Evolutionary conservation across 1,139 yeast species (phyloP), one percentile per base, ranked within the genome.

Genomic region (Pichia sp.): DNA sequence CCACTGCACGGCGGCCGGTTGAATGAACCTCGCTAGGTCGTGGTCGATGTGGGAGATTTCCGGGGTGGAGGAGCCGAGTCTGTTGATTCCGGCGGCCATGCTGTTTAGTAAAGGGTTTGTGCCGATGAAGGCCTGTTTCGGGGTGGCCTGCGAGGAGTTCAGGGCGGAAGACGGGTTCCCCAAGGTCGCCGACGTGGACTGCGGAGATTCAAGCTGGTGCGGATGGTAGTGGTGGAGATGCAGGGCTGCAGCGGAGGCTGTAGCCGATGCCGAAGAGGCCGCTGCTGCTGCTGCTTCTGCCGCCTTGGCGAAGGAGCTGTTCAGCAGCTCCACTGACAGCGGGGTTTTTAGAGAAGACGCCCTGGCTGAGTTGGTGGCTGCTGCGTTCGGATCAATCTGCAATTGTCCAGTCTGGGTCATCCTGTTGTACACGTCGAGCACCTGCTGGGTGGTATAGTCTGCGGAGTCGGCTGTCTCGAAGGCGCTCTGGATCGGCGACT

Each of bases 1-100:
- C 96, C 96, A 89, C 6, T 16, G 41, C 5, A 41, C 31, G 1
- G 31, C 7, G 10, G 42, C 29, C 11, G 55, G 48, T 11, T 38
- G 26, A 38, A 16, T 2, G 10, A 11, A 5, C n/a, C 16, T 40
- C 15, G 47, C 6, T 5, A 16, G 8, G 43, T 40, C 23, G n/a
- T 40, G 8, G 34, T 31, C 34, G 11, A 31, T 31, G 34, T 31
- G 34, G 4, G 34, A 31, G 34, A 40, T 40, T 4, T 40, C 44
- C 44, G 44, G 26, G 26, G 44, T 40, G 44, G 26, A 15, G 26
- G 23, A 43, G 16, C 23, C 45, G 7, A 16, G 8, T 19, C 4
- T 43, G 54, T 23, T 15, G 49, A 40, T 43, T 6, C n/a, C 36
- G n/a, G 38, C 8, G 34, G 10, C 23, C 16, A 15, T 40, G n/a